These are phyloP conservation scores for Mycena vulgaris DNA, from an alignment of 768 basidiomycete species.

Conservation along the genomic window DNA sequence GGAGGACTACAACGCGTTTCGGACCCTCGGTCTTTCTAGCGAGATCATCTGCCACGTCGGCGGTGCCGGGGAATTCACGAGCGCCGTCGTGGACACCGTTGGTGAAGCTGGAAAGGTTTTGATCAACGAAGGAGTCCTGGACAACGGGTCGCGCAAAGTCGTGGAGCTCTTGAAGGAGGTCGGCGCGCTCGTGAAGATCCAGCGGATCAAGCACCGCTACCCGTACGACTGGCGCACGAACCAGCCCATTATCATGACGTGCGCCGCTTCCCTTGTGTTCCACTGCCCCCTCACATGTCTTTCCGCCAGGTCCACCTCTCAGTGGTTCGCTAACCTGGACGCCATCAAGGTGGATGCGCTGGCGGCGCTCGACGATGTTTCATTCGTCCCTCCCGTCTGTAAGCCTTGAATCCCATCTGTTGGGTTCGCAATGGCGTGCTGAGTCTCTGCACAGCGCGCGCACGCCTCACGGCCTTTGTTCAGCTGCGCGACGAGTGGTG, in stretches of 20 bases:
- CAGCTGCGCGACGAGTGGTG: constrained; percentile 97
- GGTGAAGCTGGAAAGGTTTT: constrained; percentile 65
- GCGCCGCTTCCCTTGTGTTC: constrained; percentile 43
- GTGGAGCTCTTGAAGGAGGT: constrained; percentile 72
- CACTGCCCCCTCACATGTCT: neutral
- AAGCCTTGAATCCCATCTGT: constrained; percentile 31
- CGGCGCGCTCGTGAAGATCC: constrained; percentile 74
- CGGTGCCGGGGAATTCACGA: constrained; percentile 78
- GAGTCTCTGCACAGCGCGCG: constrained; percentile 70
- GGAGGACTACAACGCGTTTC: constrained; percentile 91
- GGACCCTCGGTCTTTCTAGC: constrained; percentile 66
- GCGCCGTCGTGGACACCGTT: constrained; percentile 70
- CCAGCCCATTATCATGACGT: constrained; percentile 93
- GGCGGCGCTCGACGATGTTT: constrained; percentile 74
- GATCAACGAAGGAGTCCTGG: constrained; percentile 80
- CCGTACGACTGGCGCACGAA: constrained; percentile 98
- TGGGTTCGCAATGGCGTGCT: constrained; percentile 8
- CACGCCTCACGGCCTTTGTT: constrained; percentile 91
- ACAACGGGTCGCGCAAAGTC: constrained; percentile 78
- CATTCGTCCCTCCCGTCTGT: constrained; percentile 87
- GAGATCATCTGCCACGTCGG: constrained; percentile 88
- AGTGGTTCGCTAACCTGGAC: constrained; percentile 97
- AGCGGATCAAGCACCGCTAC: constrained; percentile 88
- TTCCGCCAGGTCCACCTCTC: constrained; percentile 85
- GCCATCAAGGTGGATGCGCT: constrained; percentile 86